Base-by-base conservation (phyloP, 805 yeast species). In the Candida morakotiae region DNA sequence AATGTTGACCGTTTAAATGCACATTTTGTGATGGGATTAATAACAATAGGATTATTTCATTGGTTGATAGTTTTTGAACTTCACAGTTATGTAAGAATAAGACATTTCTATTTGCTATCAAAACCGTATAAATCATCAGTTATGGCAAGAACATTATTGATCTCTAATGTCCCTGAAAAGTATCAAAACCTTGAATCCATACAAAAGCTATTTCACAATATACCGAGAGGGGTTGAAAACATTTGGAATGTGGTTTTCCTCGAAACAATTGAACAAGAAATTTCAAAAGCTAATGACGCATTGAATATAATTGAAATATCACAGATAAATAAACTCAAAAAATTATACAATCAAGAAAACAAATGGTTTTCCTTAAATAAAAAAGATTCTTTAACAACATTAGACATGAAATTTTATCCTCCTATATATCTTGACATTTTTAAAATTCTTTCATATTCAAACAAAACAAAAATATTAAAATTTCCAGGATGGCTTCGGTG, bases 21-120 rank as follows among this genome's bases (percentile, higher is more conserved):
- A 16, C 96, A 87, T 56, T 73, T 87, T 36, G 52, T 77, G 0
- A 61, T 83, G 58, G 69, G 84, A 2, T 38, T 81, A 0, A 46
- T 77, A 2, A 73, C 80, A 1, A 67, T 86, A 2, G 47, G 64
- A 0, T 64, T 75, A 59, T 76, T 83, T 41, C 84, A 85, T 46
- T 57, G 65, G 37, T 48, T 82, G 17, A 51, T 87, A 7, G 47
- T 73, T 1, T 57, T 63, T 29, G 96, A 88, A 50, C 58, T 87
- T 31, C 62, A 63, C 6, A 56, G 63, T 34, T 74, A 71, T 45
- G 69, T 75, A 19, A 62, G 62, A 28, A 69, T 79, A 26, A 60
- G 81, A 44, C 75, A 76, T 28, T 41, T 58, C 2, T 66, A 63
- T 40, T 48, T 76, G 32, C 41, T 57, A 22, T 51, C 69, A 13